phyloP scores from a whole-genome alignment of 1,284 basidiomycete genomes.

The Ustilago curta region DNA sequence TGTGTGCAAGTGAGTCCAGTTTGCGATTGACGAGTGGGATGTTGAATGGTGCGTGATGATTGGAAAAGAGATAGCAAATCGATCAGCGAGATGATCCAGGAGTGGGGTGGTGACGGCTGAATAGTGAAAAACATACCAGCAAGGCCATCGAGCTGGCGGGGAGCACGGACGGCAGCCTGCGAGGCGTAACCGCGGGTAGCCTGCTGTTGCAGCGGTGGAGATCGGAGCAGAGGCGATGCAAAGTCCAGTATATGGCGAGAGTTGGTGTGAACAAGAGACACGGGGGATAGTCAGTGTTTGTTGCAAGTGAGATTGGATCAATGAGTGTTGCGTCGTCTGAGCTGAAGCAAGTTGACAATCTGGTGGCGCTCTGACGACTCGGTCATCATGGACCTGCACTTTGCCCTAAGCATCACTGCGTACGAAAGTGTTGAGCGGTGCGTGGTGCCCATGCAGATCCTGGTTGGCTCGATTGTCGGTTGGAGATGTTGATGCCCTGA shows the following conservation, averaged over 20 bases:
- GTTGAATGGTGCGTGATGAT: not conserved
- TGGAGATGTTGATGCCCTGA: not conserved
- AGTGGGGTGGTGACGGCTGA: not conserved
- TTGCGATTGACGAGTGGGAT: not conserved
- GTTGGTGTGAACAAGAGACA: not conserved
- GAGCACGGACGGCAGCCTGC: constrained; percentile 62
- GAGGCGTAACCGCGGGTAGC: constrained; percentile 68
- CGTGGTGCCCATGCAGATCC: not conserved
- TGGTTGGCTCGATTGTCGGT: not conserved
- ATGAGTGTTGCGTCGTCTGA: not conserved
- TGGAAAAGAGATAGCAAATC: constrained; percentile 29
- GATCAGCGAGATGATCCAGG: constrained; percentile 68
- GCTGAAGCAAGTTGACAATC: not conserved
- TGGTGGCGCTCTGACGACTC: too few species aligned
- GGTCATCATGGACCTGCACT: not conserved
- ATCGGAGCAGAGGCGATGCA: not conserved
- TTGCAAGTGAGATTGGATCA: not conserved
- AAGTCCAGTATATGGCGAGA: not conserved
- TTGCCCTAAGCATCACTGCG: not conserved
- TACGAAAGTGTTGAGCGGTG: not conserved
- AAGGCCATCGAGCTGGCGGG: constrained; percentile 63
- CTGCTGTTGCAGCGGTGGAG: constrained; percentile 23
- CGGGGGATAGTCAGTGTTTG: not conserved
- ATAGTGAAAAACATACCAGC: constrained; percentile 49
- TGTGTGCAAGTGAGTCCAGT: not conserved